Conservation (phyloP, 2,329 filamentous ascomycete species). For the Curvularia sp. region DNA sequence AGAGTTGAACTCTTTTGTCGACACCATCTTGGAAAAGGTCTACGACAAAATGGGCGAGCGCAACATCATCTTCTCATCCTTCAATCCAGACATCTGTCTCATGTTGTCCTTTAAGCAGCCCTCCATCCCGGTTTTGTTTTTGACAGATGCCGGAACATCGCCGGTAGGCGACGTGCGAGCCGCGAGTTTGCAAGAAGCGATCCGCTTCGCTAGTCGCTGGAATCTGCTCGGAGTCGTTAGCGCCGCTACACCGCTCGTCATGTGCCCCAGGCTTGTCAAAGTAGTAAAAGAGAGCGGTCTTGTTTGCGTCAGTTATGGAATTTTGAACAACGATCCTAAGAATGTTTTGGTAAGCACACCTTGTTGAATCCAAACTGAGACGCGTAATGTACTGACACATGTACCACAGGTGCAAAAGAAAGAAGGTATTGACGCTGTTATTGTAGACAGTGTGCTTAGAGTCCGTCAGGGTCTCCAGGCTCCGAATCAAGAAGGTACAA, state of each 20-base stretch:
- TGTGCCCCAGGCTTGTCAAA: conserved; percentile 84
- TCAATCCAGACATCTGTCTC: conserved; percentile 96
- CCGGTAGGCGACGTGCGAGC: conserved; percentile 88
- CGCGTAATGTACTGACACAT: background rate
- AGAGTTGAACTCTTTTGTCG: conserved; percentile 95
- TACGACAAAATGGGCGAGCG: conserved; percentile 82
- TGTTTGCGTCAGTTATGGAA: conserved; percentile 95
- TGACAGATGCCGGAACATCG: conserved; percentile 85
- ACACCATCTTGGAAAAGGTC: conserved; percentile 87
- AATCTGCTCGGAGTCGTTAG: conserved; percentile 91
- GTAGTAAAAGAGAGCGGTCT: conserved; percentile 94
- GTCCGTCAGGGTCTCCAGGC: conserved; percentile 88
- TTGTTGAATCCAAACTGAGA: background rate
- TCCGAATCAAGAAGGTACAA: conserved; percentile 17
- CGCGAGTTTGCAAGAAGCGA: conserved; percentile 90
- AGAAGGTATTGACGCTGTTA: conserved; percentile 96
- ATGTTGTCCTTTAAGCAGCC: conserved; percentile 96
- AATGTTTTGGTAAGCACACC: conserved; percentile 76
- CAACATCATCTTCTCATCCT: conserved; percentile 97
- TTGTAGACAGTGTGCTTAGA: conserved; percentile 91
- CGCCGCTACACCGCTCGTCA: conserved; percentile 85
- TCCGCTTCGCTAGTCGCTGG: conserved; percentile 94
- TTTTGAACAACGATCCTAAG: conserved; percentile 82
- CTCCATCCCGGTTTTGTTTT: conserved; percentile 91
- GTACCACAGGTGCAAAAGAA: conserved; percentile 79